Base-by-base conservation (phyloP, 352 stramenopile species). In the Globisporangium nagaii region DNA sequence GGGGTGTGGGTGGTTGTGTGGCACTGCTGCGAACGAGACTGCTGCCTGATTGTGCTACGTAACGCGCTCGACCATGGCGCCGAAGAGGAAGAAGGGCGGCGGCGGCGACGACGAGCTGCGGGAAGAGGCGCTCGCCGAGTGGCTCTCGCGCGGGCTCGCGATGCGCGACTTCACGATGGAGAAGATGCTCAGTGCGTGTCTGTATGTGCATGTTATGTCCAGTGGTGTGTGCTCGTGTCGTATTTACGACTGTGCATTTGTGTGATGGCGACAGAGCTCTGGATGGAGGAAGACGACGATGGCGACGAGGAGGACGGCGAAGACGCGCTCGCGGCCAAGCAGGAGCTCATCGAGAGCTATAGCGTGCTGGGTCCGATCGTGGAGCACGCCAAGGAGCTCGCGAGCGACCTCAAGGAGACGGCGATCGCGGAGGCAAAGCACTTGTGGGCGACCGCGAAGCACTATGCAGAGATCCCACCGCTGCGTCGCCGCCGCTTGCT, bases 171-270 rank as follows among this genome's bases (percentile, higher is more conserved):
- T 89, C 37, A 82, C 77, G 0, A 84, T 90, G 70, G 73, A 75
- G 3, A 89, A 89, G 60, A 92, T 92, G 79, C 57, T 80, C 11
- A 71, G 79, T 89, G 44, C 30, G 77, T 66, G n/a, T n/a, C n/a
- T n/a, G n/a, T n/a, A n/a, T n/a, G n/a, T n/a, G n/a, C n/a, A n/a
- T n/a, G n/a, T n/a, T n/a, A n/a, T n/a, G n/a, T n/a, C n/a, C n/a
- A n/a, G n/a, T n/a, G n/a, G n/a, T n/a, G n/a, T n/a, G n/a, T n/a
- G n/a, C n/a, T n/a, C n/a, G n/a, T n/a, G n/a, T 24, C 7, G 17
- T 8, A 41, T 13, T 41, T 13, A 22, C 36, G n/a, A n/a, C n/a
- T n/a, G n/a, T n/a, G n/a, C n/a, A n/a, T 41, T n/a, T 60, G 4
- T 43, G 17, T 12, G 30, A 24, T 57, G 32, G 13, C 10, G 42